These are phyloP conservation scores for Pseudogymnoascus sp. DNA, from an alignment of 2,329 filamentous ascomycete genomes.

Conservation along the genomic window DNA sequence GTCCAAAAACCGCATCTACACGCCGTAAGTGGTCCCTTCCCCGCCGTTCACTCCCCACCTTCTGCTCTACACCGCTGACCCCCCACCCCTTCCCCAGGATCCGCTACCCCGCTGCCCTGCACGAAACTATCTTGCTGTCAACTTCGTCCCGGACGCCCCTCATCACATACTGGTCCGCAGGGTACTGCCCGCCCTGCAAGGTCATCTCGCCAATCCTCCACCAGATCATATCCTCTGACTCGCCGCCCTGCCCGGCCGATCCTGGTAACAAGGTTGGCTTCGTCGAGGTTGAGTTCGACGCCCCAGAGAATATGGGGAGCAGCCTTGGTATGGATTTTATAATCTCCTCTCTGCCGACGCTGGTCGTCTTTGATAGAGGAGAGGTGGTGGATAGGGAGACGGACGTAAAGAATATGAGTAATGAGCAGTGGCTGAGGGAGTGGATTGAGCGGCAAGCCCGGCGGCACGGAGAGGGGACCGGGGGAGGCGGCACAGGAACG, in stretches of 20 bases:
- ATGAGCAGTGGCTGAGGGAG: conserved; percentile 43
- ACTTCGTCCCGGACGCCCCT: conserved; percentile 47
- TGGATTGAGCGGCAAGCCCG: conserved; percentile 48
- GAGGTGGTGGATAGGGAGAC: conserved; percentile 45
- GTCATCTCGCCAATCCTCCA: conserved; percentile 42
- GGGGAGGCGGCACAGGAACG: conserved; percentile 33
- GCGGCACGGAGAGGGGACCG: conserved; percentile 39
- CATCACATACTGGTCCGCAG: conserved; percentile 54
- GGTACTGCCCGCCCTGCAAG: conserved; percentile 50
- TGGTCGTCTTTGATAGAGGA: conserved; percentile 50
- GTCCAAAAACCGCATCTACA: conserved; percentile 36
- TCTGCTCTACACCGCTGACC: conserved; percentile 10
- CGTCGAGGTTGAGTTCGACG: conserved; percentile 49
- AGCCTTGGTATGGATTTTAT: conserved; percentile 47
- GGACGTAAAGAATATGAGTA: conserved; percentile 42
- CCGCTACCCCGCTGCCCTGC: conserved; percentile 46
- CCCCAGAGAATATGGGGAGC: conserved; percentile 46
- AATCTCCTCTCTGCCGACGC: conserved; percentile 51
- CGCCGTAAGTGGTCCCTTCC: conserved; percentile 30
- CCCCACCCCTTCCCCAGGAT: conserved; percentile 35
- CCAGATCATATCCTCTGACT: conserved; percentile 37
- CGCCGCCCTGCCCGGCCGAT: conserved; percentile 24
- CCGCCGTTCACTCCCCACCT: conserved; percentile 10
- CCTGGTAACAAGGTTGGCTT: conserved; percentile 35
- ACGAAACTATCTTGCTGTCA: conserved; percentile 49